Evolutionary conservation across 768 basidiomycete species (phyloP).

Genomic region (Leccinellum albellum): DNA sequence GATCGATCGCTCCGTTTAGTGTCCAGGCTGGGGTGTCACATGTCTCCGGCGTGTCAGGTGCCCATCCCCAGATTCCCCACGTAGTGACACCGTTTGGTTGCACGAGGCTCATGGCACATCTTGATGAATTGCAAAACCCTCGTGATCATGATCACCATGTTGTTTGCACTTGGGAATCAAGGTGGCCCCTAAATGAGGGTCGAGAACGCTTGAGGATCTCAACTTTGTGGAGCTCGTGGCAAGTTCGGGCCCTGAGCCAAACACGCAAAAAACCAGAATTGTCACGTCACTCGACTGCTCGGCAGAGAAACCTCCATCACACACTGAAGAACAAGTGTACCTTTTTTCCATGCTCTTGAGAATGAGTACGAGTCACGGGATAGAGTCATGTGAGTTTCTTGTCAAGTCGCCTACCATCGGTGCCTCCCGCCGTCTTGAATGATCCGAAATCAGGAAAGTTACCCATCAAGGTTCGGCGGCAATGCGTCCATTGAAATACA

Average conservation of each 20-base stretch:
- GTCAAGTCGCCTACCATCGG: neutral
- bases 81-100: neutral
- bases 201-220: too few species aligned
- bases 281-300: neutral
- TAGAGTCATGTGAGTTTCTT: neutral
- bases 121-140: neutral
- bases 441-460: neutral
- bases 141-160: neutral
- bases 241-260: neutral
- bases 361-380: neutral
- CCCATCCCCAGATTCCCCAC: neutral
- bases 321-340: neutral
- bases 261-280: neutral
- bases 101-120: neutral
- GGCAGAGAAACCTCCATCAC: neutral
- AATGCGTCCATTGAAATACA: neutral
- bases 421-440: neutral
- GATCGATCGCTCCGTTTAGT: neutral
- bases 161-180: neutral
- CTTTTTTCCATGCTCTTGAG: neutral
- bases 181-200: neutral
- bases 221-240: neutral
- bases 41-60: neutral
- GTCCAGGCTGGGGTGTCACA: neutral
- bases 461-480: neutral